Percentiles rank a stretch among this genome's conserved stretches.
Conservation (phyloP, 176 grass and related monocot genomes). For the Cocos nucifera region DNA sequence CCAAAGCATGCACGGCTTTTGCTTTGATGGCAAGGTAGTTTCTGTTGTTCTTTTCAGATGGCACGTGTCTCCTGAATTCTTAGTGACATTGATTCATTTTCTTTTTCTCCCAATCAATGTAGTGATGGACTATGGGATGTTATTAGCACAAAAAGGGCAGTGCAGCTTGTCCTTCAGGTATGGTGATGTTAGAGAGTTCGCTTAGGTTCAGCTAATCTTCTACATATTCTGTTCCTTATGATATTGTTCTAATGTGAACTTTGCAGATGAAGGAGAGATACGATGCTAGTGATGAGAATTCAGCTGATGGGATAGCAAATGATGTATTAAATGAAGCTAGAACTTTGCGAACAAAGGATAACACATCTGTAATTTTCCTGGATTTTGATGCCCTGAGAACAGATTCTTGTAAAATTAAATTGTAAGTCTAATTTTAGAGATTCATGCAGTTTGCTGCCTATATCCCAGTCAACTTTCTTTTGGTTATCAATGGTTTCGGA, state of each 20-base stretch:
- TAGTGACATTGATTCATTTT: neutral
- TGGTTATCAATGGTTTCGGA: too few relatives aligned
- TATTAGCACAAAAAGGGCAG: slow-evolving; percentile 52
- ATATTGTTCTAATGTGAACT: neutral
- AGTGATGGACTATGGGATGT: slow-evolving; percentile 97
- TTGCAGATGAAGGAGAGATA: slow-evolving; percentile 38
- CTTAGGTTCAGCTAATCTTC: slow-evolving; percentile 3
- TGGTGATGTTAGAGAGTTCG: slow-evolving; percentile 2
- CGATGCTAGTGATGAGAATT: slow-evolving; percentile 6
- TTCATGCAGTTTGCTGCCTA: too few relatives aligned
- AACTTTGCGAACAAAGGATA: slow-evolving; percentile 62
- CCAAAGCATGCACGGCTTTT: slow-evolving; percentile 48
- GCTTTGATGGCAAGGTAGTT: slow-evolving; percentile 75
- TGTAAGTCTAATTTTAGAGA: slow-evolving; percentile 1
- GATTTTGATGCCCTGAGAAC: slow-evolving; percentile 79
- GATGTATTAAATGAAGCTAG: slow-evolving; percentile 49
- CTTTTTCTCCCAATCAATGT: neutral
- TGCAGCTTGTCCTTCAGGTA: slow-evolving; percentile 57
- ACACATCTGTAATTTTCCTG: slow-evolving; percentile 75
- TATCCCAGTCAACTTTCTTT: too few relatives aligned
- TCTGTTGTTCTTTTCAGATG: neutral
- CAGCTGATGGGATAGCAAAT: slow-evolving; percentile 46
- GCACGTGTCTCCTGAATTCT: neutral
- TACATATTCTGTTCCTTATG: neutral
- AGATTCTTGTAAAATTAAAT: slow-evolving; percentile 33